Conservation (phyloP, 2,329 filamentous ascomycete species). For the Pestalotiopsis sp. region DNA sequence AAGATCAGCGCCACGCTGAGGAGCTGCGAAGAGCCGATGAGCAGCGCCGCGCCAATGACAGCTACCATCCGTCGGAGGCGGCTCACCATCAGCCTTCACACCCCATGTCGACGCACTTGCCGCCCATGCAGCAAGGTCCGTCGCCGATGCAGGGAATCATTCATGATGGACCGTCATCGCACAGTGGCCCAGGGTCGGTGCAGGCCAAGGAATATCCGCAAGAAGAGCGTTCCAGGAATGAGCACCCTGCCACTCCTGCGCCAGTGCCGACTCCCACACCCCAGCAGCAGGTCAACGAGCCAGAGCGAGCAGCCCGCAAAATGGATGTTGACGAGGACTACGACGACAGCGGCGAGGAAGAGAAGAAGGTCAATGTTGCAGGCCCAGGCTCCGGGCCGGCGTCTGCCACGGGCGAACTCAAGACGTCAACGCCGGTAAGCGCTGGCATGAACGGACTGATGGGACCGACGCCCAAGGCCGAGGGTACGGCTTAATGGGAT, state of each 20-base stretch:
- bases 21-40: conserved; percentile 57
- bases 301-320: conserved; percentile 81
- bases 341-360: conserved; percentile 90
- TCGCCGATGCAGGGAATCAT: conserved; percentile 56
- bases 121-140: conserved; percentile 65
- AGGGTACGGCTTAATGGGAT: conserved; percentile 34
- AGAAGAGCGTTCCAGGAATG: conserved; percentile 60
- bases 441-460: conserved; percentile 50
- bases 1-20: conserved; percentile 63
- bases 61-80: conserved; percentile 89
- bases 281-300: conserved; percentile 66
- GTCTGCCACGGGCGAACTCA: conserved; percentile 25
- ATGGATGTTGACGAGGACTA: conserved; percentile 99
- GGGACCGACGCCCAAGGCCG: conserved; percentile 48
- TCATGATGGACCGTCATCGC: conserved; percentile 52
- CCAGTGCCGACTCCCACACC: conserved; percentile 44
- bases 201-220: conserved; percentile 55
- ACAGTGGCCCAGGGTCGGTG: conserved; percentile 15
- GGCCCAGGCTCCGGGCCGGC: conserved; percentile 44
- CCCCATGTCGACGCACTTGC: conserved; percentile 59
- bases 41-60: conserved; percentile 73
- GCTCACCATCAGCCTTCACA: conserved; percentile 79
- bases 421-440: conserved; percentile 42
- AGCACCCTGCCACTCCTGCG: conserved; percentile 44
- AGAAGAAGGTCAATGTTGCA: conserved; percentile 58